Base-by-base conservation (phyloP, 2,329 filamentous ascomycete genomes). In the Fusarium haematococcum region DNA sequence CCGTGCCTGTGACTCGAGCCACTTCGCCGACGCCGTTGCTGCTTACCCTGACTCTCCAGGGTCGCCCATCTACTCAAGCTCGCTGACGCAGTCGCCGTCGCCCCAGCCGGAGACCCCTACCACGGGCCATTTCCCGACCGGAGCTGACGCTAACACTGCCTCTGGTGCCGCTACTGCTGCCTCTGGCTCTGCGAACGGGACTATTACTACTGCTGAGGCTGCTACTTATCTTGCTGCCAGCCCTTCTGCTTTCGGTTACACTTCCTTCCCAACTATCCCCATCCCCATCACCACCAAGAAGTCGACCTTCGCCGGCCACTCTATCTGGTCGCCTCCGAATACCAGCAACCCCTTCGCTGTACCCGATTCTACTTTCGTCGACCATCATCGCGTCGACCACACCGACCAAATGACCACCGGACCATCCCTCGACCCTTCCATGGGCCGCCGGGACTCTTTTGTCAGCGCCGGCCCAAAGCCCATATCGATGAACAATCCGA, bases 401-500 rank as follows among this genome's bases (percentile, higher is more conserved):
- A 75, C 79, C 75, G 76, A 78, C 84, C 81, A 87, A 63, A 91
- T 91, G 88, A 91, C 90, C 75, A 88, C 89, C 76, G 89, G 88
- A 77, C 86, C 88, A 65, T 84, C 86, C 73, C 87, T 90, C 79
- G 90, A 92, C 83, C 86, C 87, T 67, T 81, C 82, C 81, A 85
- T 90, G 84, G 85, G 87, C 83, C 89, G 88, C 80, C 85, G 91
- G 81, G 90, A 92, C 84, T 92, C 90, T 63, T 92, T 92, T 81
- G 89, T 90, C 81, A 90, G 89, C 83, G 88, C 89, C 67, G 89
- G 90, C 58, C 89, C 91, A 25, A 92, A 91, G 81, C 91, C 91
- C 76, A 92, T 92, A 75, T 91, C 90, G 69, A 90, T 92, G 86
- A 88, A 87, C 79, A 92, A 91, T 77, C 87, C 89, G 61, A 91